phyloP scores from a whole-genome alignment of 78 protist species.

The Dictyostelium purpureum region DNA sequence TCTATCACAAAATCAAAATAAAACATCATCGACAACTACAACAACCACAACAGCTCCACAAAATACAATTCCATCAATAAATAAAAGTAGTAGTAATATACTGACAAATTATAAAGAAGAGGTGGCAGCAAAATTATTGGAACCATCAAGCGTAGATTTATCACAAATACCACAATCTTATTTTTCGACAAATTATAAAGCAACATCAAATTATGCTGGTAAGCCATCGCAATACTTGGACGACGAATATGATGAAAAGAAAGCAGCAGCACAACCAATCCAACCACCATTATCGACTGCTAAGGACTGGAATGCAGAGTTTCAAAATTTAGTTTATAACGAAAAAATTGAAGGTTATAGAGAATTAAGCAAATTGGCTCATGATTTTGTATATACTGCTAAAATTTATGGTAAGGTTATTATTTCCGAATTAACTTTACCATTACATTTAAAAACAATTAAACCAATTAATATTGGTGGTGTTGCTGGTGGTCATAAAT shows the following conservation, averaged over 20 bases:
- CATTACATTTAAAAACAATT: constrained; percentile 76
- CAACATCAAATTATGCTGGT: not conserved
- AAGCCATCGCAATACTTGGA: constrained; percentile 2
- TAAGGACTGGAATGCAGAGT: constrained; percentile 81
- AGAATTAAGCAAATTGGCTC: constrained; percentile 61
- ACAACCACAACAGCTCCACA: constrained; percentile 12
- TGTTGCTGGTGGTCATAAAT: constrained; percentile 87
- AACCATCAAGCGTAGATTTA: constrained; percentile 24
- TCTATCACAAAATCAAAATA: not conserved
- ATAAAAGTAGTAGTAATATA: too few species aligned
- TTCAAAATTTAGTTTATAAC: constrained; percentile 57
- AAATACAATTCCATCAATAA: not conserved
- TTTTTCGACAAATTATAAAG: constrained; percentile 4
- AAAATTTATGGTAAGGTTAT: constrained; percentile 76
- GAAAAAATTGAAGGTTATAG: constrained; percentile 66
- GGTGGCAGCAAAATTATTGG: not conserved
- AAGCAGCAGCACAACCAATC: constrained; percentile 32
- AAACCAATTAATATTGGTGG: constrained; percentile 84
- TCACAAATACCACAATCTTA: constrained; percentile 63
- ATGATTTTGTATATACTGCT: constrained; percentile 85
- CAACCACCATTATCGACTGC: constrained; percentile 47
- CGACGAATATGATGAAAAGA: constrained; percentile 67
- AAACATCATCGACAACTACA: not conserved
- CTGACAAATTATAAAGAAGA: too few species aligned
- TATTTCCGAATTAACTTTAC: constrained; percentile 73